A percentile compares a stretch with the other conserved stretches of the same genome.
phyloP scores from a whole-genome alignment of 805 yeast genomes.

The Jamesozyma gamospora region DNA sequence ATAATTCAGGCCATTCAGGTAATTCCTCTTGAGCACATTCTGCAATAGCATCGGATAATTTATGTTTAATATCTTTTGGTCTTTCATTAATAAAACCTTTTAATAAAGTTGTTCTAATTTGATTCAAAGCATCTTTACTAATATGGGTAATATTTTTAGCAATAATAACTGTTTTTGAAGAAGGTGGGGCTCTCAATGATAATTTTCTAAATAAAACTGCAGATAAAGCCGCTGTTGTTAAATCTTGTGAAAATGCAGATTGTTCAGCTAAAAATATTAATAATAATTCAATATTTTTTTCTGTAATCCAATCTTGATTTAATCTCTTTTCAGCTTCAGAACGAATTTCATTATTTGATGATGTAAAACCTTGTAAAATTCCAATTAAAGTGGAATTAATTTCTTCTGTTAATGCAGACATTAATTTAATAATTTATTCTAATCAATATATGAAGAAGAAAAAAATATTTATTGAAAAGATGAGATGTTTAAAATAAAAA shows the following conservation, averaged over 20 bases:
- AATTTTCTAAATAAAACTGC: slow-evolving; percentile 86
- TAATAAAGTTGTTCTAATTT: slow-evolving; percentile 56
- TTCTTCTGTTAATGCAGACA: slow-evolving; percentile 51
- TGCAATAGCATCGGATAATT: slow-evolving; percentile 86
- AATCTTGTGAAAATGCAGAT: slow-evolving; percentile 53
- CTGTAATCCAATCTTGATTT: slow-evolving; percentile 65
- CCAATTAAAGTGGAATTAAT: slow-evolving; percentile 43
- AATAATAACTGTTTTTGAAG: slow-evolving; percentile 45
- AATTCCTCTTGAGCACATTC: slow-evolving; percentile 72
- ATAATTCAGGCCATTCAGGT: slow-evolving; percentile 64
- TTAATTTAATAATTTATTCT: slow-evolving; percentile 4
- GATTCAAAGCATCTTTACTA: slow-evolving; percentile 44
- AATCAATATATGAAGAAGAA: too few species aligned
- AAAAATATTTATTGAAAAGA: too few species aligned
- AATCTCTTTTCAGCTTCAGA: slow-evolving; percentile 67
- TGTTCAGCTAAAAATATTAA: slow-evolving; percentile 75
- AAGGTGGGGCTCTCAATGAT: slow-evolving; percentile 68
- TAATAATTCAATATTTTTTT: slow-evolving; percentile 57
- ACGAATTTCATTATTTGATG: slow-evolving; percentile 69
- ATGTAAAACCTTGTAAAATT: slow-evolving; percentile 58
- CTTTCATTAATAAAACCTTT: slow-evolving; percentile 65
- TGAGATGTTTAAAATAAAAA: too few species aligned
- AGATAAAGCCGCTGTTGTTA: slow-evolving; percentile 55
- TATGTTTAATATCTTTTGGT: slow-evolving; percentile 75
- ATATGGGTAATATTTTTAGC: slow-evolving; percentile 72